Percentiles rank a stretch among this genome's conserved stretches.
These are phyloP conservation scores for Ampelomyces quisqualis DNA, from an alignment of 2,329 filamentous ascomycete genomes.

Conservation along the genomic window DNA sequence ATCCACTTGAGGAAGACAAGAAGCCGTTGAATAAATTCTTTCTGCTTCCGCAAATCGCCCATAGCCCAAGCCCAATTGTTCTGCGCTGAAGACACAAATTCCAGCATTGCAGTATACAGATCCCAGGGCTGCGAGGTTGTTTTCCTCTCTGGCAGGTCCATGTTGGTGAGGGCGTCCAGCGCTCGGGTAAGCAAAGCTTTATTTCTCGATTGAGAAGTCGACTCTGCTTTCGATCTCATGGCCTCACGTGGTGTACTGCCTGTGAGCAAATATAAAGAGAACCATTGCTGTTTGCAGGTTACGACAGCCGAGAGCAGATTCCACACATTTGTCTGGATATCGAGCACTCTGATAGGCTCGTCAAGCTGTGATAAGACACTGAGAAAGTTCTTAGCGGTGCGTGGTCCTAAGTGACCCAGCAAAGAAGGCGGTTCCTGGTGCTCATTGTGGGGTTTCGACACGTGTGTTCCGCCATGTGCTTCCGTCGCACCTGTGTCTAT, in stretches of 20 bases:
- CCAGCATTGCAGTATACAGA: slow-evolving; percentile 72
- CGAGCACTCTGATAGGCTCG: slow-evolving; percentile 66
- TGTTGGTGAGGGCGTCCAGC: slow-evolving; percentile 66
- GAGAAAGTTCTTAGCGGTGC: slow-evolving; percentile 81
- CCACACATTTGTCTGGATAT: slow-evolving; percentile 73
- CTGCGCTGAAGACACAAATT: slow-evolving; percentile 84
- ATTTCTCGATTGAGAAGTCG: slow-evolving; percentile 42
- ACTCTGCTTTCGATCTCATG: slow-evolving; percentile 58
- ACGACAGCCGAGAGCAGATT: slow-evolving; percentile 82
- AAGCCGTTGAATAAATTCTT: slow-evolving; percentile 70
- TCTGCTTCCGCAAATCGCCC: slow-evolving; percentile 72
- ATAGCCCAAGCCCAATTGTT: slow-evolving; percentile 97
- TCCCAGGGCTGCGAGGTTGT: slow-evolving; percentile 21
- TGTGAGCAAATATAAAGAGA: slow-evolving; percentile 88
- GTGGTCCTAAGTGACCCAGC: slow-evolving; percentile 82
- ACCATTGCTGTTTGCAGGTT: slow-evolving; percentile 90
- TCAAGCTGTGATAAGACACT: slow-evolving; percentile 75
- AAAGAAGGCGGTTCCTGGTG: slow-evolving; percentile 77
- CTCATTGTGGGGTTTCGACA: slow-evolving; percentile 5
- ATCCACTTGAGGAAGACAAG: slow-evolving; percentile 64
- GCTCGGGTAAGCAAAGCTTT: slow-evolving; percentile 74
- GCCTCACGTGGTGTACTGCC: slow-evolving; percentile 80
- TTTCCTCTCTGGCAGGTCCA: slow-evolving; percentile 63
- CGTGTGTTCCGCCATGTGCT: slow-evolving; percentile 7
- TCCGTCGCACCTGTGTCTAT: slow-evolving; percentile 11